Evolutionary conservation across 352 stramenopile species (phyloP).

Genomic region (Phytophthora multivora): DNA sequence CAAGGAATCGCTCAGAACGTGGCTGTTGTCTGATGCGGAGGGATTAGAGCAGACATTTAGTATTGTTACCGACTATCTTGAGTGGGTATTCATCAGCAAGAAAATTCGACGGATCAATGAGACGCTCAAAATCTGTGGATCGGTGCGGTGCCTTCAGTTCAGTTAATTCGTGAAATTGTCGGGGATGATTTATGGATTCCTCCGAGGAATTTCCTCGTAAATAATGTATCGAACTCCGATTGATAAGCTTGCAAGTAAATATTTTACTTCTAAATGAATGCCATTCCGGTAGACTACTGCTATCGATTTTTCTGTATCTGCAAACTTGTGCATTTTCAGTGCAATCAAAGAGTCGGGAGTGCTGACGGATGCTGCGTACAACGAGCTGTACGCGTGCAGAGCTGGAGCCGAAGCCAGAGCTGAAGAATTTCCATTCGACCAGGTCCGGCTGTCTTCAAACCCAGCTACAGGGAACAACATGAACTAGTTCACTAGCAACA

Average conservation of each 20-base stretch:
- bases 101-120: constrained; percentile 12
- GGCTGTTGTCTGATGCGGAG: constrained; percentile 26
- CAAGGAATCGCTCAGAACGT: constrained; percentile 31
- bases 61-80: constrained; percentile 34
- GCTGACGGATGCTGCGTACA: constrained; percentile 62
- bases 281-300: too few relatives aligned
- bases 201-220: too few relatives aligned
- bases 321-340: too few relatives aligned
- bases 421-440: constrained; percentile 57
- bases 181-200: constrained; percentile 9
- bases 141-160: constrained; percentile 6
- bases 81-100: constrained; percentile 30
- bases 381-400: constrained; percentile 68
- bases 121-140: neutral
- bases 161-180: constrained; percentile 4
- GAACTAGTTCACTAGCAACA: constrained; percentile 72
- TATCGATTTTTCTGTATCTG: too few relatives aligned
- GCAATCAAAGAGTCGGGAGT: constrained; percentile 45
- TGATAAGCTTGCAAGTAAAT: too few relatives aligned
- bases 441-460: constrained; percentile 55
- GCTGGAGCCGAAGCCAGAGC: constrained; percentile 14
- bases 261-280: too few relatives aligned
- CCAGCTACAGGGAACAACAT: constrained; percentile 33
- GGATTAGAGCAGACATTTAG: constrained; percentile 14
- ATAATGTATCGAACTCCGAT: too few relatives aligned